A percentile compares a stretch with the other conserved stretches of the same genome.
Conservation (phyloP, 192 early-diverging fungal genomes). For the Podila epigama region DNA sequence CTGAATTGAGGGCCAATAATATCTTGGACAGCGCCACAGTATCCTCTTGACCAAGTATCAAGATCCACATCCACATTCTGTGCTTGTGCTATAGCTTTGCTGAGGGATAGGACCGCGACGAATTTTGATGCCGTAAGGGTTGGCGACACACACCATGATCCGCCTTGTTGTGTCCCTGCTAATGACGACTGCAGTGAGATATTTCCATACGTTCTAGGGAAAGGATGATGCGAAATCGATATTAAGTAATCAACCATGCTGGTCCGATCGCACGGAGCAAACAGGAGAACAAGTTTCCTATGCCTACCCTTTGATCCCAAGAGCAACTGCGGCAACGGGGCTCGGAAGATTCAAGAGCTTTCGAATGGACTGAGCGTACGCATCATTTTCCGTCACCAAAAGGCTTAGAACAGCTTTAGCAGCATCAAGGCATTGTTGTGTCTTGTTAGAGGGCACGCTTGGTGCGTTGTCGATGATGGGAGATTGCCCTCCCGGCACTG, state of each 20-base stretch:
- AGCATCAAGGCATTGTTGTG: slow-evolving; percentile 22
- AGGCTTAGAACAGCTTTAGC: slow-evolving; percentile 18
- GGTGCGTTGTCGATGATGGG: neutral
- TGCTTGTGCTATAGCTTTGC: slow-evolving; percentile 20
- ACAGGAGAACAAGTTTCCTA: neutral
- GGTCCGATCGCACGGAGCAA: neutral
- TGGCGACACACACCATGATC: slow-evolving; percentile 68
- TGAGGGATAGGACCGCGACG: slow-evolving; percentile 62
- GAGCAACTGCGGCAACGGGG: slow-evolving; percentile 13
- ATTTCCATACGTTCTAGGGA: slow-evolving; percentile 67
- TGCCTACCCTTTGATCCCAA: slow-evolving; percentile 67
- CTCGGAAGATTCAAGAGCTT: slow-evolving; percentile 28
- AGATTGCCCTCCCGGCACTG: slow-evolving; percentile 1
- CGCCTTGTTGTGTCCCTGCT: slow-evolving; percentile 4
- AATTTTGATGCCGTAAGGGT: slow-evolving; percentile 71
- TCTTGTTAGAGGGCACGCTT: slow-evolving; percentile 6
- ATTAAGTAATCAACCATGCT: no score
- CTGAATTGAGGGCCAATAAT: slow-evolving; percentile 57
- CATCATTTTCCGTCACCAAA: slow-evolving; percentile 26
- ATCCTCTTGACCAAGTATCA: slow-evolving; percentile 59
- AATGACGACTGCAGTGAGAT: slow-evolving; percentile 67
- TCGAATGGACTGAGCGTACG: slow-evolving; percentile 23
- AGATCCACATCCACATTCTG: slow-evolving; percentile 28
- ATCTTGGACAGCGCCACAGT: slow-evolving; percentile 57
- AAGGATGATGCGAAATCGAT: no score